Percentiles rank a stretch among this genome's conserved stretches.
phyloP scores from a whole-genome alignment of 768 basidiomycete genomes.

The Lactarius indigo region DNA sequence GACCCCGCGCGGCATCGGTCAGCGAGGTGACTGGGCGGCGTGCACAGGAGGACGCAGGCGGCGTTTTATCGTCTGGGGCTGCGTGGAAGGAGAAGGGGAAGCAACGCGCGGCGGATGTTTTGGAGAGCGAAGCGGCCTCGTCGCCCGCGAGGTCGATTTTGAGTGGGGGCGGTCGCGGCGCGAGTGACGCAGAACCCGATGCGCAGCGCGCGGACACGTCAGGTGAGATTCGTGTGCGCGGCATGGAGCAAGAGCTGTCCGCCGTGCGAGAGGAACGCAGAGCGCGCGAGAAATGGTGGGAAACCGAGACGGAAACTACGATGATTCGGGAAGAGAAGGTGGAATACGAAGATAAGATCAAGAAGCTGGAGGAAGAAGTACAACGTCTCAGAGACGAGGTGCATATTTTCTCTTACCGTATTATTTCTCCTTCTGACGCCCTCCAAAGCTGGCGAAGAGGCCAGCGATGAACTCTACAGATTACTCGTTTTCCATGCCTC shows the following conservation, averaged over 20 bases:
- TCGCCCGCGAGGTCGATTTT: conserved; percentile 6
- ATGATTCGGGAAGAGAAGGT: conserved; percentile 42
- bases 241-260: conserved; percentile 60
- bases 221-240: conserved; percentile 46
- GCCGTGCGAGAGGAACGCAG: conserved; percentile 52
- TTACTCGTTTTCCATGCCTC: conserved; percentile 13
- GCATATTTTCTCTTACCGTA: background rate
- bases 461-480: conserved; percentile 2
- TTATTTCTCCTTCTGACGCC: background rate
- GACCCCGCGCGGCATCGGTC: conserved; percentile 8
- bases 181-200: background rate
- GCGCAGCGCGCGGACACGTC: conserved; percentile 38
- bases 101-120: conserved; percentile 19
- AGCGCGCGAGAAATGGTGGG: conserved; percentile 40
- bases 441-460: conserved; percentile 13
- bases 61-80: background rate
- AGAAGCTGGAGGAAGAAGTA: conserved; percentile 64
- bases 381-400: conserved; percentile 56
- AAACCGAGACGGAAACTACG: conserved; percentile 37
- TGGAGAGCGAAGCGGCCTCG: background rate
- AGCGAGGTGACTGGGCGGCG: background rate
- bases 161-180: background rate
- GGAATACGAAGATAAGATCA: conserved; percentile 61
- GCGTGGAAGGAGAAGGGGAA: conserved; percentile 32
- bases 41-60: background rate